Conservation (phyloP, 2,329 filamentous ascomycete genomes). For the Colletotrichum graminicola region DNA sequence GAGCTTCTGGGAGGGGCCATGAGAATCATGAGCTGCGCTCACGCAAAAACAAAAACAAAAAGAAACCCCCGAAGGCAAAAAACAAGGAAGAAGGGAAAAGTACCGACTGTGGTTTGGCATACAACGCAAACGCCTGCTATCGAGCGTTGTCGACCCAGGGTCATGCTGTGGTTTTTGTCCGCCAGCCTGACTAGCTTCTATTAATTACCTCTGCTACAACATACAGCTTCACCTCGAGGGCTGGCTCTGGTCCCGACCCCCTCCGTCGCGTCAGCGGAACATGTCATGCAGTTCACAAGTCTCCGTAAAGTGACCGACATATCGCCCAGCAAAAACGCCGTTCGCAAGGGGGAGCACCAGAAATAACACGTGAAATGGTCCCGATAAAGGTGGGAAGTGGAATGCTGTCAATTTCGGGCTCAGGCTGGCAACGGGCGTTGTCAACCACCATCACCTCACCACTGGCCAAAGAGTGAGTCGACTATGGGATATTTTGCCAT, state of each 20-base stretch:
- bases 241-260: neutral
- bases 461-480: slow-evolving; percentile 27
- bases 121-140: neutral
- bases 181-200: neutral
- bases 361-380: slow-evolving; percentile 29
- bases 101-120: neutral
- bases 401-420: slow-evolving; percentile 35
- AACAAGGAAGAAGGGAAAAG: neutral
- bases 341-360: neutral
- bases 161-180: neutral
- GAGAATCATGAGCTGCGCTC: neutral
- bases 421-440: slow-evolving; percentile 7
- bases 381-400: slow-evolving; percentile 29
- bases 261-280: neutral
- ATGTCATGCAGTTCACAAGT: slow-evolving; percentile 2
- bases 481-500: slow-evolving; percentile 26
- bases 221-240: neutral
- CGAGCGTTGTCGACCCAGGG: neutral
- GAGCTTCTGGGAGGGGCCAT: neutral
- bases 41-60: neutral
- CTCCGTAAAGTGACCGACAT: slow-evolving; percentile 11
- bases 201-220: neutral
- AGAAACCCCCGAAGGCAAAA: no score
- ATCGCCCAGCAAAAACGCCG: neutral
- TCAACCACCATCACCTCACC: slow-evolving; percentile 16